Evolutionary conservation across 2,329 filamentous ascomycete species (phyloP), one percentile per base, ranked within the genome.

Genomic region (Cytospora paraplurivora): DNA sequence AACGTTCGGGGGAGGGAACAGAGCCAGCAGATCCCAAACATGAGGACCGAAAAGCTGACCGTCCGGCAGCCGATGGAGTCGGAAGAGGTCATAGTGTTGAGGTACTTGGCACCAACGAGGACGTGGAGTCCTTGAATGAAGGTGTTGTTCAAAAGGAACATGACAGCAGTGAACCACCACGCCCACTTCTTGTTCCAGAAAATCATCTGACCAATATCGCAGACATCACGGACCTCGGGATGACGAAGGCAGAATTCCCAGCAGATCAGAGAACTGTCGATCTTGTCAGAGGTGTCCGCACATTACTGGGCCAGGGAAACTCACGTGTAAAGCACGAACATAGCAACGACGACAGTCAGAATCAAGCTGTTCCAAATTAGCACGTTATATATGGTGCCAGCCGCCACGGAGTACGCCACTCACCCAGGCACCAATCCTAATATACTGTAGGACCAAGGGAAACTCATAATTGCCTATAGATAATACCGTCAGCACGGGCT

Each of bases 91-190:
- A 97, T 93, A 61, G 92, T 96, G 79, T 97, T 96, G 67, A 96
- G 82, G 71, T 95, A 97, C 74, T 94, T 90, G 62, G 92, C 89
- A 53, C 91, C 92, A 3, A 92, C 88, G 56, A 97, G 82, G 68
- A 93, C 91, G 73, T 97, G 93, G 55, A 97, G 82, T 50, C 86
- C 89, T 62, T 52, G 52, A 12, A 67, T 62, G 61, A 59, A 62
- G 62, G 92, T 96, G 74, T 97, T 97, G 83, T 97, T 97, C 67
- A 97, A 76, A 53, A 97, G 78, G 76, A 97, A 97, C 90, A 96
- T 96, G 74, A 92, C 78, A 1, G 92, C 93, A 0, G 86, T 88
- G 35, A 78, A 80, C 74, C 82, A 88, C 85, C 85, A 88, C 3
- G 84, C 85, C 85, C 89, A 91, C 65, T 84, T 86, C 75, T 91